Evolutionary conservation across 768 basidiomycete species (phyloP), one percentile per base, ranked within the genome.

Genomic region (Mycena metata): DNA sequence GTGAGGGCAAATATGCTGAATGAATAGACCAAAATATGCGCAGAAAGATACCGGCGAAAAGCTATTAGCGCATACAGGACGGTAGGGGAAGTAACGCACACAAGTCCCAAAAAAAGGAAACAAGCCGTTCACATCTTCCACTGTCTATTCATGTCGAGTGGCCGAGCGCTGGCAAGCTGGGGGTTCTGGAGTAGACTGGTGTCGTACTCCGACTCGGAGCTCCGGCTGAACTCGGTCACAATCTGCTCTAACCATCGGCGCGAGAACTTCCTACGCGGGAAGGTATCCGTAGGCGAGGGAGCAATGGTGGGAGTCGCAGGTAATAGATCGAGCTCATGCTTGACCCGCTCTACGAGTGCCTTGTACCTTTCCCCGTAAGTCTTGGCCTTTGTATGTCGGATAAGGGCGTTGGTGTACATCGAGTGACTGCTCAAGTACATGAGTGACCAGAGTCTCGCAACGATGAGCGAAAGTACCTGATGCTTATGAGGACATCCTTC

Each of bases 141-240:
- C 39, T 21, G 46, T 7, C 49, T 4, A 19, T 24, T 39, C 65
- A 60, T 66, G 19, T 66, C 58, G 10, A 54, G 23, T 9, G 65
- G 65, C 36, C 58, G 41, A 15, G 41, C n/a, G 23, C 65, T 66
- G n/a, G 58, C n/a, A 24, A 66, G 65, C 50, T 66, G 57, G 13
- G 65, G 58, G 58, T 26, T 43, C 65, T 54, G 41, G 49, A 66
- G 7, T n/a, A n/a, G n/a, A n/a, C n/a, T n/a, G n/a, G n/a, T n/a
- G n/a, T n/a, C n/a, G n/a, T n/a, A n/a, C n/a, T n/a, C n/a, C n/a
- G n/a, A n/a, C n/a, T n/a, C n/a, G n/a, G n/a, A n/a, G n/a, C n/a
- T n/a, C n/a, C n/a, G n/a, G n/a, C n/a, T n/a, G n/a, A n/a, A n/a
- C n/a, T n/a, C n/a, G n/a, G n/a, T n/a, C n/a, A n/a, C n/a, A n/a